Conservation (phyloP, 441 rosid species). For the Dalechampia spathulata region DNA sequence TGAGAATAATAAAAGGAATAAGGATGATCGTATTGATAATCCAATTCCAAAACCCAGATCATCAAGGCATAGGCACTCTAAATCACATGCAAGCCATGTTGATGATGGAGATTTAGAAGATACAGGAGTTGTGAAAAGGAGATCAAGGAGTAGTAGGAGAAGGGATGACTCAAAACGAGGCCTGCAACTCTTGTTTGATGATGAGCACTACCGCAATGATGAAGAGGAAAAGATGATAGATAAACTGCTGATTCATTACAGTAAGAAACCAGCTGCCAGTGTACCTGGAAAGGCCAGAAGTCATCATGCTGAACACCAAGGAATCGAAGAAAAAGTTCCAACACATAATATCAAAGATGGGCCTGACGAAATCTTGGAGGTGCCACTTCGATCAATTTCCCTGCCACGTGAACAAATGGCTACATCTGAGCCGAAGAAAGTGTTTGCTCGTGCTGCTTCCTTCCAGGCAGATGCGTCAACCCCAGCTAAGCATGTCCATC, state of each 20-base stretch:
- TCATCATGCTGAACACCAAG: constrained; percentile 26
- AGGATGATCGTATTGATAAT: constrained; percentile 22
- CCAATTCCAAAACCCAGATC: constrained; percentile 50
- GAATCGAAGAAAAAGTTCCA: constrained; percentile 17
- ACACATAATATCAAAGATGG: constrained; percentile 18
- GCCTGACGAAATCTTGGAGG: constrained; percentile 29
- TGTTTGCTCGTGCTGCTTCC: constrained; percentile 54
- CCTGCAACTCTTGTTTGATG: constrained; percentile 56
- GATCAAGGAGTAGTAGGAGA: constrained; percentile 54
- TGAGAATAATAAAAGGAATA: constrained; percentile 16
- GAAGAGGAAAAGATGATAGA: constrained; percentile 83
- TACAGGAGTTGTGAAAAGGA: constrained; percentile 26
- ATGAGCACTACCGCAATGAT: constrained; percentile 38
- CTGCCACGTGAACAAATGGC: constrained; percentile 53
- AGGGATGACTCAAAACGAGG: constrained; percentile 58
- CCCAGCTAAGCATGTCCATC: constrained; percentile 77
- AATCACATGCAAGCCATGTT: constrained; percentile 30
- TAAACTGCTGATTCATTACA: constrained; percentile 75
- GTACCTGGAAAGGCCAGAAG: constrained; percentile 57
- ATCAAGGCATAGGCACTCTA: constrained; percentile 43
- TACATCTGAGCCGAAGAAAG: constrained; percentile 39
- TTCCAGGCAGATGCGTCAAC: constrained; percentile 61
- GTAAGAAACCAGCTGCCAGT: constrained; percentile 54
- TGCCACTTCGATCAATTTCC: constrained; percentile 53
- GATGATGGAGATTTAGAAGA: constrained; percentile 28